These are phyloP conservation scores for Phialocephala sp. DNA, from an alignment of 2,329 filamentous ascomycete species.

Conservation along the genomic window DNA sequence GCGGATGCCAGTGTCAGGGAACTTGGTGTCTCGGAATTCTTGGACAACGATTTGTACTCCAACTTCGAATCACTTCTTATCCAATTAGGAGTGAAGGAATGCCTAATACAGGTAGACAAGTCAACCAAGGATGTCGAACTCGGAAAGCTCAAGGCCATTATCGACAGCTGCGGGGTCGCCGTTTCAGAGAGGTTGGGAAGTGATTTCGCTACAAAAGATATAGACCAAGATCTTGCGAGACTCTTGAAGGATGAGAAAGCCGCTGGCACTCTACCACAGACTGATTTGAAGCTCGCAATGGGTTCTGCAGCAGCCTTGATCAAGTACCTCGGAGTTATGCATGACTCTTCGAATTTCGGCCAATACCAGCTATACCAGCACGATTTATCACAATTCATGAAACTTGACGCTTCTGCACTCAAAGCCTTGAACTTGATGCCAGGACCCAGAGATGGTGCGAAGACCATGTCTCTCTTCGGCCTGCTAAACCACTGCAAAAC, in stretches of 20 bases:
- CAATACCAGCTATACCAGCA: slow-evolving; percentile 98
- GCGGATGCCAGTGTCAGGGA: slow-evolving; percentile 96
- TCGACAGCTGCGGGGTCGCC: slow-evolving; percentile 90
- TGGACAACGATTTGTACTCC: slow-evolving; percentile 98
- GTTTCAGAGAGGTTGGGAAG: slow-evolving; percentile 77
- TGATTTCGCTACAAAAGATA: slow-evolving; percentile 89
- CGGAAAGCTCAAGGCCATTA: slow-evolving; percentile 83
- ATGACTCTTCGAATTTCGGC: slow-evolving; percentile 92
- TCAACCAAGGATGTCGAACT: slow-evolving; percentile 87
- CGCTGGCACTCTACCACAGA: slow-evolving; percentile 79
- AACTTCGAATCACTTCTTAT: slow-evolving; percentile 97
- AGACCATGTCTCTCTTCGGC: slow-evolving; percentile 95
- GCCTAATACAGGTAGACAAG: slow-evolving; percentile 80
- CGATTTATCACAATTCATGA: slow-evolving; percentile 97
- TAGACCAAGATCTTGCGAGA: slow-evolving; percentile 91
- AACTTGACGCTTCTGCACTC: slow-evolving; percentile 90
- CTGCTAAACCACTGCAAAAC: slow-evolving; percentile 98
- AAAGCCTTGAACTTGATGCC: slow-evolving; percentile 98
- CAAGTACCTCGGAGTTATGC: slow-evolving; percentile 89
- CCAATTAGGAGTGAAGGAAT: slow-evolving; percentile 94
- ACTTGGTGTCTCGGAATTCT: slow-evolving; percentile 94
- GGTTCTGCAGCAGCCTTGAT: slow-evolving; percentile 91
- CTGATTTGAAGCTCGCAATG: slow-evolving; percentile 95
- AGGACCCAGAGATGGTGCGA: slow-evolving; percentile 90
- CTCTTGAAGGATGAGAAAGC: slow-evolving; percentile 86